phyloP scores from a whole-genome alignment of 768 basidiomycete species.

The Russula olivacea region DNA sequence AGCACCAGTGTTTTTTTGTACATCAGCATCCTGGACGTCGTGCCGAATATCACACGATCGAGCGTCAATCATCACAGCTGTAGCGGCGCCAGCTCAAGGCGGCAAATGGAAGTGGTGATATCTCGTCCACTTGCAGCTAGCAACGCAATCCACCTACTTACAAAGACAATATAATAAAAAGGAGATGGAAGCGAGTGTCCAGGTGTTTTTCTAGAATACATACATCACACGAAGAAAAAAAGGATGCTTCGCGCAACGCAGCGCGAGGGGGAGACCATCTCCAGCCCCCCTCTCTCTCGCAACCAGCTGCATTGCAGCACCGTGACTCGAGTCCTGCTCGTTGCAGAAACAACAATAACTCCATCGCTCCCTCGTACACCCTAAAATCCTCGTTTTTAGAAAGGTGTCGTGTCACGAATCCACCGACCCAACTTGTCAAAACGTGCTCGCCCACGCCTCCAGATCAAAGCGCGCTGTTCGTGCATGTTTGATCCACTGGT shows the following conservation, averaged over 20 bases:
- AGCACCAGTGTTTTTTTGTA: too few relatives aligned
- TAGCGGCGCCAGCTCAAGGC: too few relatives aligned
- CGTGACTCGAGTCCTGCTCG: slow-evolving; percentile 11
- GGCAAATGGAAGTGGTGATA: too few relatives aligned
- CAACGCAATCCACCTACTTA: too few relatives aligned
- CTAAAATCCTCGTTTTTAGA: neutral
- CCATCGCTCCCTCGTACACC: neutral
- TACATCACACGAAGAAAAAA: neutral
- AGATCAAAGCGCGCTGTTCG: slow-evolving; percentile 55
- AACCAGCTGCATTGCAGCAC: slow-evolving; percentile 6
- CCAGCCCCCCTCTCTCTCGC: neutral
- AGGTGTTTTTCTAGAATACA: slow-evolving; percentile 8
- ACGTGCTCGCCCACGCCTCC: neutral
- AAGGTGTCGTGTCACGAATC: neutral
- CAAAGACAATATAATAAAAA: too few relatives aligned
- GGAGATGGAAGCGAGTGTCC: neutral
- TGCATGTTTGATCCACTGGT: slow-evolving; percentile 67
- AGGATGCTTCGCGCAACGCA: slow-evolving; percentile 6
- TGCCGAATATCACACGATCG: too few relatives aligned
- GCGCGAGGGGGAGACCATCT: neutral
- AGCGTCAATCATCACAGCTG: too few relatives aligned
- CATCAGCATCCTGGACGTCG: too few relatives aligned
- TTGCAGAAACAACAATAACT: slow-evolving; percentile 1
- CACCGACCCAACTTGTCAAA: neutral
- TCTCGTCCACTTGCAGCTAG: neutral